Conservation (phyloP, 148 eudicot species). For the Camellia sinensis region DNA sequence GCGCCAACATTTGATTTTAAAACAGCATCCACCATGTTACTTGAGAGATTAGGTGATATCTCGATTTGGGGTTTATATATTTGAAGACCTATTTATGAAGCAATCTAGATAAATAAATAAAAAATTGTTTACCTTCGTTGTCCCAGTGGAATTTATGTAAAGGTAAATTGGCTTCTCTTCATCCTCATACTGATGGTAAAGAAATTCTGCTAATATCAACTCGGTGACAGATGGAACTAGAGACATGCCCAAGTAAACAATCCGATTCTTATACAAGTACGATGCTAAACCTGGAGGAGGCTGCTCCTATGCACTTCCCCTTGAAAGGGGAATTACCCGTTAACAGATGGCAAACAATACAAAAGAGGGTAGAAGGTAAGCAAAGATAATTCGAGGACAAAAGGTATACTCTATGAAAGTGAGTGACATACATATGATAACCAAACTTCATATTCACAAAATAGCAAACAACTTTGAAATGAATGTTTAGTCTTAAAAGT, state of each 20-base stretch:
- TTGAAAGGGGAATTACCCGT: constrained; percentile 82
- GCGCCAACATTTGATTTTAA: background rate
- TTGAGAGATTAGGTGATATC: background rate
- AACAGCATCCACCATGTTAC: background rate
- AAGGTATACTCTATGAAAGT: too few relatives aligned
- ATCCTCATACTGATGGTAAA: constrained; percentile 78
- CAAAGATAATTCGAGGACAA: too few relatives aligned
- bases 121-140: constrained; percentile 56
- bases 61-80: background rate
- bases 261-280: constrained; percentile 67
- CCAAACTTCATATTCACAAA: too few relatives aligned
- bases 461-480: too few relatives aligned
- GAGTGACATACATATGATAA: too few relatives aligned
- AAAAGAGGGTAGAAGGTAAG: too few relatives aligned
- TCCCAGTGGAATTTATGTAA: constrained; percentile 90
- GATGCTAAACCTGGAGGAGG: constrained; percentile 98
- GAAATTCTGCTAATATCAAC: constrained; percentile 73
- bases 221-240: constrained; percentile 70
- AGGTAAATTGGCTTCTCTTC: constrained; percentile 81
- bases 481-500: too few relatives aligned
- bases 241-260: constrained; percentile 85
- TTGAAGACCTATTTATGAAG: background rate
- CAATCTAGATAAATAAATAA: background rate
- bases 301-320: constrained; percentile 84
- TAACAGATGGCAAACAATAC: constrained; percentile 3